These are phyloP conservation scores for Peronospora belbahrii DNA, from an alignment of 352 stramenopile genomes.

Conservation along the genomic window DNA sequence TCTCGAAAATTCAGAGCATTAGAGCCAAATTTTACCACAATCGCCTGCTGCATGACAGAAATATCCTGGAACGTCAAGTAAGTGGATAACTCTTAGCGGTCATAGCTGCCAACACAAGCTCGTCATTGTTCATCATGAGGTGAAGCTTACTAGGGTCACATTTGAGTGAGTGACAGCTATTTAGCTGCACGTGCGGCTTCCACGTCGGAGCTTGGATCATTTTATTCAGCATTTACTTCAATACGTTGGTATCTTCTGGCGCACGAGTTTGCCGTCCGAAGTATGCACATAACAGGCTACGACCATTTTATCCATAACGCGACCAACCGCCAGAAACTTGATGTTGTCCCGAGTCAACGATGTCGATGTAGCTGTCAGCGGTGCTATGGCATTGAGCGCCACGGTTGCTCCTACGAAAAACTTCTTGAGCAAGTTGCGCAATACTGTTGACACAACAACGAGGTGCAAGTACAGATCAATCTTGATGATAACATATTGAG, in stretches of 20 bases:
- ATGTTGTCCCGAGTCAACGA: conserved; percentile 66
- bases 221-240: conserved; percentile 78
- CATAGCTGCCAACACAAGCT: conserved; percentile 77
- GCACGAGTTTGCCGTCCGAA: not conserved
- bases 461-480: conserved; percentile 9
- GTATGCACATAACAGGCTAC: conserved; percentile 1
- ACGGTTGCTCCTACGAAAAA: not conserved
- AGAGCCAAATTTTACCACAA: conserved; percentile 65
- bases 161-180: conserved; percentile 78
- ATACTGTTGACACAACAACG: conserved; percentile 6
- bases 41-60: conserved; percentile 59
- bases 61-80: conserved; percentile 31
- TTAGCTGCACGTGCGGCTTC: conserved; percentile 83
- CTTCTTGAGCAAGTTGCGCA: conserved; percentile 15
- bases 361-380: conserved; percentile 13
- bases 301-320: not conserved
- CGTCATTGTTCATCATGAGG: conserved; percentile 85
- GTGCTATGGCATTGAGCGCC: conserved; percentile 6
- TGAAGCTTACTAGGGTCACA: conserved; percentile 86
- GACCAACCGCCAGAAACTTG: not conserved
- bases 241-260: conserved; percentile 45
- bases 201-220: conserved; percentile 78
- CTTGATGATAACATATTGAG: conserved; percentile 15
- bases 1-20: conserved; percentile 74
- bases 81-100: conserved; percentile 21